Base-by-base conservation (phyloP, 2,329 filamentous ascomycete species). In the Claviceps sp. region DNA sequence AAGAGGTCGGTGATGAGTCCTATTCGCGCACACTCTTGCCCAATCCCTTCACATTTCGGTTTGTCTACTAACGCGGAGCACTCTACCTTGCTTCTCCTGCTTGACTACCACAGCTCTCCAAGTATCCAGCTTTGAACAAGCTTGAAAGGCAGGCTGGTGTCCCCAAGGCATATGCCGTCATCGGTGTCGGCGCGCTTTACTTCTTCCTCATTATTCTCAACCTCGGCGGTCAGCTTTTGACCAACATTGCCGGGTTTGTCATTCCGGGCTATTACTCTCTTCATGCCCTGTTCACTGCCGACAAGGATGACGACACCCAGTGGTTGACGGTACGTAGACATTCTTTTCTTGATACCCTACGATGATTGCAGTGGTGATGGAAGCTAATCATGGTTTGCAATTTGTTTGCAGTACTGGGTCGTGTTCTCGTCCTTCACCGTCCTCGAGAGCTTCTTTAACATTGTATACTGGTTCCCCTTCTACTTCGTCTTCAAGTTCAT, bases 401-500 rank as follows among this genome's bases (percentile, higher is more conserved):
- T 20, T 29, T 42, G 16, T 60, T n/a, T 36, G 16, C 49, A 87
- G 83, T 94, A 94, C 76, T 94, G 87, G 87, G 86, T 94, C 54
- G 85, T 88, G 56, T 93, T 87, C 65, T 75, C 86, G 51, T 84
- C 87, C 71, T 81, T 93, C 71, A 89, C 85, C 56, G 85, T 93
- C 48, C 66, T 88, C 61, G 88, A 94, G 78, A 89, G 85, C 69
- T 78, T 86, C 55, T 72, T 94, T 64, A 89, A 79, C 71, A 85
- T 88, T 57, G 86, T 91, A 57, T 93, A 93, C 79, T 94, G 87
- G 87, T 88, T 94, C 77, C 86, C 93, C 66, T 98, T 98, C 77
- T 98, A 98, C 85, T 98, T 88, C 74, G 91, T 90, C 68, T 97
- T 98, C 86, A 98, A 98, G 81, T 96, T 98, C 68, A 76, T 94